Evolutionary conservation across 1,139 yeast genomes (phyloP), one percentile per base, ranked within the genome.

Genomic region (Yamadazyma membranifaciens): DNA sequence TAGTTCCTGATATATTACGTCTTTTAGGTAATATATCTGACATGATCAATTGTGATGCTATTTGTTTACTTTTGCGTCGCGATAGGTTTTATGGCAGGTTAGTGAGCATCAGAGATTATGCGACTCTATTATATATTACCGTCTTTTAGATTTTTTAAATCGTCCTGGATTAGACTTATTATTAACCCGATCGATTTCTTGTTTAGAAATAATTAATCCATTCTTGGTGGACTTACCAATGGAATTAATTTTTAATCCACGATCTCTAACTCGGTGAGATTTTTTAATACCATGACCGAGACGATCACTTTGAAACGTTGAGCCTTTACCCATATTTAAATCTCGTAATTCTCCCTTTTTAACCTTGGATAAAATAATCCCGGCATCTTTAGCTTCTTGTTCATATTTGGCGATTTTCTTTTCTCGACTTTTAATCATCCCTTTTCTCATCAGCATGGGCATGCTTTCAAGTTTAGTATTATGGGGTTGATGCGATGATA

Each of bases 371-470:
- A 91, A 67, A 16, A 92, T 76, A 45, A 91, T 87, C 7, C 98
- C 98, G 2, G 95, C 95, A 31, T 91, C 91, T 45, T 70, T 75
- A 6, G 98, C 97, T 37, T 87, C 89, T 43, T 74, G 67, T 57
- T 87, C 95, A 55, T 73, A 76, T 54, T 78, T 78, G 6, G 65
- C 57, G 28, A 82, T 76, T 46, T 79, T 76, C 16, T 65, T 60
- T 33, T 73, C 62, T 40, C 83, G 75, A 39, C 81, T 75, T 37
- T 70, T 64, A 31, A 86, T 69, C 83, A 91, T 84, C 2, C 96
- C 96, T 56, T 85, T 86, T 44, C 97, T 75, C 72, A 88, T 81
- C 16, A 76, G 61, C 91, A 92, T 89, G 11, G 98, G 96, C 79
- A 87, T 85, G 38, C 80, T 85, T 51, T 87, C 95, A 27, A 83